A percentile compares a stretch with the other conserved stretches of the same genome.
These are phyloP conservation scores for Trebouxia sp. DNA, from an alignment of 139 green algal species.

Conservation along the genomic window DNA sequence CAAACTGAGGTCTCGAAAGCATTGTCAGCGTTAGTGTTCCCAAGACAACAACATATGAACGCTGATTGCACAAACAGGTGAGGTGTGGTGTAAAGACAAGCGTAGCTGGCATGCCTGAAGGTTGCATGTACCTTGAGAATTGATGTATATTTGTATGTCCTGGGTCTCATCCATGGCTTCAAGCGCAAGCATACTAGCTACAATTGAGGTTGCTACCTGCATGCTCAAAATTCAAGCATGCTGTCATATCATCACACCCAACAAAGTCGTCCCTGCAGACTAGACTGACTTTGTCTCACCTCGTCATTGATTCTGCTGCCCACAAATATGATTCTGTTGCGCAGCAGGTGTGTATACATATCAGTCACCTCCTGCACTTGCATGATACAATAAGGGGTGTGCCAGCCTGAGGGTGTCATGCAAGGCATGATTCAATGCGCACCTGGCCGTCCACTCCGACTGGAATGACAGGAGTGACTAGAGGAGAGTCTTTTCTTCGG, in stretches of 20 bases:
- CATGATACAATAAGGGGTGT: not conserved
- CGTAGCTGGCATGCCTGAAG: too few species aligned
- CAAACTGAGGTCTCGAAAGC: too few species aligned
- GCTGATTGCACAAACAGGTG: too few species aligned
- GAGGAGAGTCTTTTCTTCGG: conserved; percentile 10
- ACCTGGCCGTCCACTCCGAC: conserved; percentile 23
- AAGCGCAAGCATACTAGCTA: conserved; percentile 86
- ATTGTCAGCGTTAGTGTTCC: too few species aligned
- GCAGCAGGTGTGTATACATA: conserved; percentile 82
- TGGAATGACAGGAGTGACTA: conserved; percentile 5
- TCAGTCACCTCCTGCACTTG: conserved; percentile 68
- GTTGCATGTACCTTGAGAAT: conserved; percentile 73
- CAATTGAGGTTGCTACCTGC: conserved; percentile 78
- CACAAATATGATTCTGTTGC: conserved; percentile 92
- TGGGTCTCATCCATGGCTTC: conserved; percentile 78
- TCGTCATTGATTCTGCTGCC: conserved; percentile 83
- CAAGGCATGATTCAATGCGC: too few species aligned
- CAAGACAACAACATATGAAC: too few species aligned
- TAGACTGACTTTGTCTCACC: conserved; percentile 49
- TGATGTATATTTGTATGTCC: conserved; percentile 97
- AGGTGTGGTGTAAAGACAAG: too few species aligned
- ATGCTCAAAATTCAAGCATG: not conserved
- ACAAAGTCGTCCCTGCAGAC: too few species aligned
- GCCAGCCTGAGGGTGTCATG: not conserved
- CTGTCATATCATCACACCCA: not conserved